Percentiles rank a stretch among this genome's conserved stretches.
phyloP scores from a whole-genome alignment of 176 grass and related monocot genomes.

The Sorghum bicolor region Sorghum_bicolor_NCBIv3 NC_012870.2:5945001-5945500 shows the following conservation, averaged over 20 bases:
- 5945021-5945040: neutral
- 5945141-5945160: neutral
- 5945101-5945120: neutral
- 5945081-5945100: neutral
- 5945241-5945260: neutral
- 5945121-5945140: neutral
- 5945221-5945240: neutral
- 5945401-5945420: too few species aligned
- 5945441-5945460: neutral
- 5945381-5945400: neutral
- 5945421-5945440: neutral
- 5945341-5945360: neutral
- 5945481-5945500: neutral
- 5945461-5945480: neutral
- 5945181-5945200: neutral
- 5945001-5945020: constrained; percentile 6
- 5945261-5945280: neutral
- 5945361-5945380: neutral
- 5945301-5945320: neutral
- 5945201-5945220: neutral
- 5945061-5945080: neutral
- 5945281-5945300: neutral
- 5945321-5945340: neutral
- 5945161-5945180: neutral
- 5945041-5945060: constrained; percentile 11